These are phyloP conservation scores for Vanrija sp. DNA, from an alignment of 1,284 basidiomycete species.

Conservation along the genomic window DNA sequence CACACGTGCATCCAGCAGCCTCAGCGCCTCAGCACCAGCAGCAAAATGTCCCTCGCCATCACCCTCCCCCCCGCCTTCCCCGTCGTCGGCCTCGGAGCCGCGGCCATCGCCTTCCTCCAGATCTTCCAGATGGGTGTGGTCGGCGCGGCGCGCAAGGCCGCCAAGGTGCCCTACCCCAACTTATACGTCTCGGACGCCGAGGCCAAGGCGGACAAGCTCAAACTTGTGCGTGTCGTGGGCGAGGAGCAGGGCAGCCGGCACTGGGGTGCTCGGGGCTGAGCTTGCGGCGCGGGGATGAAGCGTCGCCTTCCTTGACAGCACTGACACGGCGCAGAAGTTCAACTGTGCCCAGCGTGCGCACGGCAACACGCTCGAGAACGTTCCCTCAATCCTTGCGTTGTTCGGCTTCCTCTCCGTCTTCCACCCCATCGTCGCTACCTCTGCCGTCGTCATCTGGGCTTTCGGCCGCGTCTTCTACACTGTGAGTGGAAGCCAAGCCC, in stretches of 20 bases:
- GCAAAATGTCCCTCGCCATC: background rate
- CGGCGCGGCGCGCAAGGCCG: constrained; percentile 21
- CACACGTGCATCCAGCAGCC: no score
- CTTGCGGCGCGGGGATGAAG: constrained; percentile 35
- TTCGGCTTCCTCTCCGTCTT: constrained; percentile 34
- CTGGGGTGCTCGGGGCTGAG: constrained; percentile 33
- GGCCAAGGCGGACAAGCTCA: constrained; percentile 36
- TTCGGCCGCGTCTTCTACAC: constrained; percentile 34
- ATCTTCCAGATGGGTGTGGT: constrained; percentile 29
- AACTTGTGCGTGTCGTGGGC: constrained; percentile 24
- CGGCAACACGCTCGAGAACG: constrained; percentile 41
- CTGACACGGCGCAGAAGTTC: constrained; percentile 19
- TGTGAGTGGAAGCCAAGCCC: constrained; percentile 25
- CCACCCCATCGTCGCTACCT: constrained; percentile 33
- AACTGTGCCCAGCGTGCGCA: constrained; percentile 44
- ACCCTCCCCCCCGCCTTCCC: constrained; percentile 32
- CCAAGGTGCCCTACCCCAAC: constrained; percentile 34
- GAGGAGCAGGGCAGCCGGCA: constrained; percentile 32
- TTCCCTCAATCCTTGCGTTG: constrained; percentile 27
- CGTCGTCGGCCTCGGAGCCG: constrained; percentile 35
- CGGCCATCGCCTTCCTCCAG: constrained; percentile 23
- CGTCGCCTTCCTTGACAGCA: background rate
- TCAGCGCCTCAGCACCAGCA: no score
- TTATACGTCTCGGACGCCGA: constrained; percentile 38
- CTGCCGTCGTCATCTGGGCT: constrained; percentile 19